phyloP scores from a whole-genome alignment of 2,329 filamentous ascomycete species.

The Paraphaeosphaeria minitans region DNA sequence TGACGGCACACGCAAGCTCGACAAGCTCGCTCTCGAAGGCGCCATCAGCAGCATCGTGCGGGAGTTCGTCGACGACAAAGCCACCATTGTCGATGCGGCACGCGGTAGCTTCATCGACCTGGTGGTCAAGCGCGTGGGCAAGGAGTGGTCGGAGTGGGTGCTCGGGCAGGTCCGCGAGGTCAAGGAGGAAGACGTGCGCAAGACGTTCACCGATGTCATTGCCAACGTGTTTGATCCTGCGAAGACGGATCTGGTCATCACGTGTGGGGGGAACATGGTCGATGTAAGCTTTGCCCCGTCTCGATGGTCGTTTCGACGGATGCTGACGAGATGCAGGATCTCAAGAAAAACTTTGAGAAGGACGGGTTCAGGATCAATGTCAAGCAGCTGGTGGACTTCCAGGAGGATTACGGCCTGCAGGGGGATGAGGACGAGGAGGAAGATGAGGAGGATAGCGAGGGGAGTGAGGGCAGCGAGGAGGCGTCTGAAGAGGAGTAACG shows the following conservation, averaged over 20 bases:
- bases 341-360: conserved; percentile 73
- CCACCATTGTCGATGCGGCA: conserved; percentile 81
- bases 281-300: conserved; percentile 66
- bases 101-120: conserved; percentile 81
- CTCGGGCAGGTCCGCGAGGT: conserved; percentile 79
- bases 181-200: conserved; percentile 74
- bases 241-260: conserved; percentile 83
- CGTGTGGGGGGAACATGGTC: conserved; percentile 82
- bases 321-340: conserved; percentile 58
- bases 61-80: conserved; percentile 83
- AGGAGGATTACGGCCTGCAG: conserved; percentile 87
- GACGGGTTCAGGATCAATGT: conserved; percentile 81
- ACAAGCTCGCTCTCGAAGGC: conserved; percentile 83
- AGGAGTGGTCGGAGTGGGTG: conserved; percentile 78
- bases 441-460: conserved; percentile 42
- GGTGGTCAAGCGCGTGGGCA: conserved; percentile 75
- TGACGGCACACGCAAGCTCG: conserved; percentile 72
- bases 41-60: conserved; percentile 90
- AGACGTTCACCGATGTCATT: conserved; percentile 74
- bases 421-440: conserved; percentile 65
- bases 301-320: conserved; percentile 7
- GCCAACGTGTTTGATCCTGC: conserved; percentile 79
- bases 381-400: conserved; percentile 76
- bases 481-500: conserved; percentile 14
- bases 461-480: conserved; percentile 35